Evolutionary conservation across 2,329 filamentous ascomycete genomes (phyloP).

Genomic region (Fusarium avenaceum): DNA sequence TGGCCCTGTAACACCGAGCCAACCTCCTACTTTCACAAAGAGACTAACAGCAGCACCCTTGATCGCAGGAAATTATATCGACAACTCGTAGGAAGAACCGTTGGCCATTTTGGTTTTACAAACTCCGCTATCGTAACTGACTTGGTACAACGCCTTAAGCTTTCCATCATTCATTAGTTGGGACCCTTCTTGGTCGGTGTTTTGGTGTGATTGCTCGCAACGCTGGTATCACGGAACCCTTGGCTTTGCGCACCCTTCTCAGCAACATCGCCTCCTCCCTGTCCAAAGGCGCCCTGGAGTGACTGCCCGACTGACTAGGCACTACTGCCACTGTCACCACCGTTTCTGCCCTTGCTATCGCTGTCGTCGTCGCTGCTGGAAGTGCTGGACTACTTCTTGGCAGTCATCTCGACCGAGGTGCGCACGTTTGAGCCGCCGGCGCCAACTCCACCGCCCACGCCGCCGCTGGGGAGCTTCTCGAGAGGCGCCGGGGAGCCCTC

Average conservation of each 20-base stretch:
- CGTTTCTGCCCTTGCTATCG: slow-evolving; percentile 2
- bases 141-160: slow-evolving; percentile 6
- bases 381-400: slow-evolving; percentile 24
- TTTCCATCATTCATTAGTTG: slow-evolving; percentile 3
- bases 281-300: slow-evolving; percentile 20
- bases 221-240: slow-evolving; percentile 25
- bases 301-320: slow-evolving; percentile 4
- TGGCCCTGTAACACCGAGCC: background rate
- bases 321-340: background rate
- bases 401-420: slow-evolving; percentile 47
- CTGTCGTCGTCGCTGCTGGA: slow-evolving; percentile 14
- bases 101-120: background rate
- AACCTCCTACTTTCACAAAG: background rate
- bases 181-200: slow-evolving; percentile 21
- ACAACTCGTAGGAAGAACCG: slow-evolving; percentile 1
- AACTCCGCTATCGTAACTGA: slow-evolving; percentile 25
- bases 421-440: slow-evolving; percentile 49
- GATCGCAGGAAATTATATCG: slow-evolving; percentile 3
- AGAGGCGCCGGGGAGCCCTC: slow-evolving; percentile 42
- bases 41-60: background rate
- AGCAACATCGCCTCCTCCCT: slow-evolving; percentile 26
- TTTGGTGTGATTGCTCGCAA: slow-evolving; percentile 39
- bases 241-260: slow-evolving; percentile 23
- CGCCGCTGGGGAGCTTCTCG: slow-evolving; percentile 53
- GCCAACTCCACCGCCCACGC: slow-evolving; percentile 52